phyloP scores from a whole-genome alignment of 2,329 filamentous ascomycete genomes.

The Fonsecaea erecta region DNA sequence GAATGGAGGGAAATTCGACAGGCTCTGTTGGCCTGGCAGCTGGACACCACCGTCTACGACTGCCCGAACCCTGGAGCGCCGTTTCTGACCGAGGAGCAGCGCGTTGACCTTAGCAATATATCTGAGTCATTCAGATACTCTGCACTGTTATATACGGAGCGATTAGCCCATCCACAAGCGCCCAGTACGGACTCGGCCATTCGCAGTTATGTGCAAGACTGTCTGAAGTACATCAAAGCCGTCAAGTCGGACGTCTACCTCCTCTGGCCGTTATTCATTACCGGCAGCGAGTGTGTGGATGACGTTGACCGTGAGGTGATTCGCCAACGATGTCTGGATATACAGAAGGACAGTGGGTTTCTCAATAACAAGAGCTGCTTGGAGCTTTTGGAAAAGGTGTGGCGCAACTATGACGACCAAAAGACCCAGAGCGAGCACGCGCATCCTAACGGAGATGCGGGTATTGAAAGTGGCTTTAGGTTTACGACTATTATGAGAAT shows the following conservation, averaged over 20 bases:
- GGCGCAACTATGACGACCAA: constrained; percentile 52
- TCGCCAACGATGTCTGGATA: constrained; percentile 78
- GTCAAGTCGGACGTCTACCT: constrained; percentile 86
- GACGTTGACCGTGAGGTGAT: constrained; percentile 78
- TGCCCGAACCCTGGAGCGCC: constrained; percentile 40
- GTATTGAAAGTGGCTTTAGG: constrained; percentile 41
- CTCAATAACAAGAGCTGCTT: constrained; percentile 89
- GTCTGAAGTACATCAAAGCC: constrained; percentile 80
- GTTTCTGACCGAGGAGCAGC: constrained; percentile 61
- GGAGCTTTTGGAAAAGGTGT: constrained; percentile 82
- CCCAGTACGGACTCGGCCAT: constrained; percentile 77
- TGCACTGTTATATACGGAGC: constrained; percentile 86
- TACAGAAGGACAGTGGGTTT: constrained; percentile 87
- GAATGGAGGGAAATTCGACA: constrained; percentile 77
- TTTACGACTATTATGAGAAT: constrained; percentile 47
- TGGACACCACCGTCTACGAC: constrained; percentile 56
- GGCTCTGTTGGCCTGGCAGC: constrained; percentile 80
- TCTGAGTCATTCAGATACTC: constrained; percentile 90
- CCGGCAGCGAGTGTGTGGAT: constrained; percentile 85
- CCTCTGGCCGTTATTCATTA: constrained; percentile 90
- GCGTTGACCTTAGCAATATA: constrained; percentile 76
- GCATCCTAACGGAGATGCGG: not conserved
- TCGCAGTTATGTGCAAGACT: constrained; percentile 79
- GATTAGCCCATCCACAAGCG: constrained; percentile 75
- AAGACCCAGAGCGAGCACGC: not conserved